phyloP scores from a whole-genome alignment of 345 rosid species.

The Corchorus capsularis region DNA sequence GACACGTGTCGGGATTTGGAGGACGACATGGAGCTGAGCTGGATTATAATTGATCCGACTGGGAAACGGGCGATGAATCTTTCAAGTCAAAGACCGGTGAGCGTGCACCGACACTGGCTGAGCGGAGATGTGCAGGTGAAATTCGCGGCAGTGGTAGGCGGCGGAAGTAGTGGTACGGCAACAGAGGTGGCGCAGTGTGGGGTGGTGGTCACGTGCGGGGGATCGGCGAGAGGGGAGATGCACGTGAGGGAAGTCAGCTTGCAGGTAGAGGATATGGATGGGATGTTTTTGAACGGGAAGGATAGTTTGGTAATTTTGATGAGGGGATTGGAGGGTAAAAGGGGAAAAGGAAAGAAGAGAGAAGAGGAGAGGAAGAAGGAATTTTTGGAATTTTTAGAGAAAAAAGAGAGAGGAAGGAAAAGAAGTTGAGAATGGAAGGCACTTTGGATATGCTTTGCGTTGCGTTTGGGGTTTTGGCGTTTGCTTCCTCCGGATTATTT shows the following conservation, averaged over 20 bases:
- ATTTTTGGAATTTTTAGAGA: conserved; percentile 43
- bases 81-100: conserved; percentile 66
- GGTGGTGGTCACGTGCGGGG: conserved; percentile 59
- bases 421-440: conserved; percentile 46
- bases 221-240: conserved; percentile 46
- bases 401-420: conserved; percentile 55
- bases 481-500: conserved; percentile 36
- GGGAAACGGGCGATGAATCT: conserved; percentile 60
- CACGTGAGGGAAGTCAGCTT: conserved; percentile 70
- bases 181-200: conserved; percentile 47
- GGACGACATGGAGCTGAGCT: conserved; percentile 54
- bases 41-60: conserved; percentile 67
- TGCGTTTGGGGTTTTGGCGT: conserved; percentile 42
- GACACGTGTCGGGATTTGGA: conserved; percentile 43
- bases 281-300: conserved; percentile 60
- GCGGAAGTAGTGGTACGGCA: conserved; percentile 28
- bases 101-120: conserved; percentile 72
- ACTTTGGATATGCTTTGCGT: conserved; percentile 54
- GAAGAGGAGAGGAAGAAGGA: conserved; percentile 38
- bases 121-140: conserved; percentile 68
- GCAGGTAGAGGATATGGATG: conserved; percentile 73
- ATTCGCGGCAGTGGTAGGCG: conserved; percentile 40
- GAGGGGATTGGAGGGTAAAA: conserved; percentile 50
- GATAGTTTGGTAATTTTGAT: conserved; percentile 57
- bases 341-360: conserved; percentile 34